Evolutionary conservation across 257 asterid genomes (phyloP).

Genomic region (Coffea eugenioides): DNA sequence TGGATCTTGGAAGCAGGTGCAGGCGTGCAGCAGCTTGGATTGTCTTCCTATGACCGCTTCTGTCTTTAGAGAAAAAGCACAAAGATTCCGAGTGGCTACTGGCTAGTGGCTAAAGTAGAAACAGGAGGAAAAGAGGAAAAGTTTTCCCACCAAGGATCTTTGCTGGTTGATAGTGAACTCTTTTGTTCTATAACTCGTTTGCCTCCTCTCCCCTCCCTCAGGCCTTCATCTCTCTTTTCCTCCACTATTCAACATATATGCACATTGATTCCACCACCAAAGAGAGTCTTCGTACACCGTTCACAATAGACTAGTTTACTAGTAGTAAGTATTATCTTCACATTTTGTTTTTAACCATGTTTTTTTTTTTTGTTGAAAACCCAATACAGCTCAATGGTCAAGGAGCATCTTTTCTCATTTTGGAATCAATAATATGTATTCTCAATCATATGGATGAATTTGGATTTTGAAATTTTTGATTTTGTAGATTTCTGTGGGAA

Average conservation of each 20-base stretch:
- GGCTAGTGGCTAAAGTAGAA: constrained; percentile 28
- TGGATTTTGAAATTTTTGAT: no score
- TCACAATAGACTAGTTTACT: not conserved
- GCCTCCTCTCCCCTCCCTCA: constrained; percentile 4
- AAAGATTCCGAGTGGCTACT: constrained; percentile 31
- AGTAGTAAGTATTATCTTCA: not conserved
- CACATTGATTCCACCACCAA: not conserved
- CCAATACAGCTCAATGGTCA: not conserved
- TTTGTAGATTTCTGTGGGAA: no score
- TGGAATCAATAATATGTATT: no score
- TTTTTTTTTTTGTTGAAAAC: not conserved
- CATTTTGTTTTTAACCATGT: not conserved
- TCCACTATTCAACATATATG: constrained; percentile 2
- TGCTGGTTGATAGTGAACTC: constrained; percentile 30
- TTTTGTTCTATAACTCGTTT: constrained; percentile 39
- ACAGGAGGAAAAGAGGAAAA: constrained; percentile 1
- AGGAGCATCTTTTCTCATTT: not conserved
- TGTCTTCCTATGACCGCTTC: constrained; percentile 40
- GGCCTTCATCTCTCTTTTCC: not conserved
- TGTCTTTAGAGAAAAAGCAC: constrained; percentile 29
- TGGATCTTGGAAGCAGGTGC: no score
- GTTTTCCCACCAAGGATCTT: constrained; percentile 32
- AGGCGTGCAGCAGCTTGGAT: constrained; percentile 14
- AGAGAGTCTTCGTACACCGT: not conserved
- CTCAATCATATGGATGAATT: no score